Percentiles rank a stretch among this genome's conserved stretches.
These are phyloP conservation scores for Suhomyces xylopsoci DNA, from an alignment of 805 yeast genomes.

Conservation along the genomic window DNA sequence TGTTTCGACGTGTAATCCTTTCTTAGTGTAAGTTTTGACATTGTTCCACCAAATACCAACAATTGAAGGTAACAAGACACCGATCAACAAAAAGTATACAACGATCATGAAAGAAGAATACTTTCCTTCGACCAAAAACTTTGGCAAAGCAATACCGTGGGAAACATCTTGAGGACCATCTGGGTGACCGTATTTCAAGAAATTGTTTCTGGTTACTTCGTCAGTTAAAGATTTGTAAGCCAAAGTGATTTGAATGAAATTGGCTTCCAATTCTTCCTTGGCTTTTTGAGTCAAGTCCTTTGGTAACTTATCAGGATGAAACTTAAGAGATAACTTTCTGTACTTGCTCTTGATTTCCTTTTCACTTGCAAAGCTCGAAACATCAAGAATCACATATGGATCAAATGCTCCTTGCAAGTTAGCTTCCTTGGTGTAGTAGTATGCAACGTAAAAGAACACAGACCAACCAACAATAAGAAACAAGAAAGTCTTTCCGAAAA, in stretches of 20 bases:
- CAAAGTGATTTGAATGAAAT: slow-evolving; percentile 76
- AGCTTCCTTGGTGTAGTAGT: slow-evolving; percentile 41
- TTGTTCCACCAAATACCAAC: slow-evolving; percentile 91
- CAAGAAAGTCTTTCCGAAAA: slow-evolving; percentile 38
- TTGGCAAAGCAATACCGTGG: slow-evolving; percentile 95
- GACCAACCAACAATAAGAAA: slow-evolving; percentile 58
- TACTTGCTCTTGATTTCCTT: slow-evolving; percentile 77
- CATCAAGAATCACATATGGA: slow-evolving; percentile 84
- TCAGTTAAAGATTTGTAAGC: slow-evolving; percentile 96
- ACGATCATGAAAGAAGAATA: slow-evolving; percentile 63
- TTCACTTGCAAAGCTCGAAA: slow-evolving; percentile 64
- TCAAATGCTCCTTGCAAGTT: slow-evolving; percentile 62
- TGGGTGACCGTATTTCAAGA: slow-evolving; percentile 88
- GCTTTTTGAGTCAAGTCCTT: slow-evolving; percentile 58
- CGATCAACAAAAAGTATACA: slow-evolving; percentile 67
- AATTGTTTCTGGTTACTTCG: slow-evolving; percentile 78
- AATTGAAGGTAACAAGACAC: slow-evolving; percentile 70
- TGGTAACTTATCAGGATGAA: slow-evolving; percentile 90
- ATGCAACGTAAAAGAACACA: slow-evolving; percentile 40
- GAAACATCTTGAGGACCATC: slow-evolving; percentile 91
- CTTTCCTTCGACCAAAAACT: slow-evolving; percentile 80
- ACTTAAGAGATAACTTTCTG: slow-evolving; percentile 81
- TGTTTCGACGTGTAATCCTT: slow-evolving; percentile 80
- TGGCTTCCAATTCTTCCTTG: slow-evolving; percentile 61
- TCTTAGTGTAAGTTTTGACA: slow-evolving; percentile 74